Percentiles rank a stretch among this genome's conserved stretches.
phyloP scores from a whole-genome alignment of 495 filamentous ascomycete species.

The Ascodesmis nigricans region DNA sequence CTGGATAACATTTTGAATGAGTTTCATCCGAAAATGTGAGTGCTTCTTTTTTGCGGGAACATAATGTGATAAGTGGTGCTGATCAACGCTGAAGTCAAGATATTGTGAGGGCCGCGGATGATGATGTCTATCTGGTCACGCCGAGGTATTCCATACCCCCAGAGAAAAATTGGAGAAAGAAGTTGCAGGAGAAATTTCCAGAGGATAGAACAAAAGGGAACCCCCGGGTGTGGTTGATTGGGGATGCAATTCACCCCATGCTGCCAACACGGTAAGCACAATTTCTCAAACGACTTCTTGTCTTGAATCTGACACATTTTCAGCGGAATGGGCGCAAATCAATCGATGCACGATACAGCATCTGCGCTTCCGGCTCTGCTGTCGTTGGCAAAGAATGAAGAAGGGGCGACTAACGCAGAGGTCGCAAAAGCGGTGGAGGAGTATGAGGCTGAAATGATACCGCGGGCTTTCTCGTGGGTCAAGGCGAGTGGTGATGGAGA shows the following conservation, averaged over 20 bases:
- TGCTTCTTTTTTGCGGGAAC: too few relatives aligned
- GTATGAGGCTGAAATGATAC: conserved; percentile 4
- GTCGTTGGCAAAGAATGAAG: not conserved
- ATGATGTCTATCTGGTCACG: not conserved
- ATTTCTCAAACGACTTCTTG: too few relatives aligned
- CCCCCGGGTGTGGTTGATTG: conserved; percentile 3
- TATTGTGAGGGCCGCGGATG: too few relatives aligned
- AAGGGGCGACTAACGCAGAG: not conserved
- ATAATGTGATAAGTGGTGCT: too few relatives aligned
- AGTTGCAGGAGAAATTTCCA: too few relatives aligned
- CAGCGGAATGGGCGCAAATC: conserved; percentile 5
- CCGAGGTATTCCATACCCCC: not conserved
- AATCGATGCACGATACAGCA: conserved; percentile 4
- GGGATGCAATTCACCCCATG: conserved; percentile 5
- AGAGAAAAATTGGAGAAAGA: not conserved
- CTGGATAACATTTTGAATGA: too few relatives aligned
- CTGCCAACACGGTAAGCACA: too few relatives aligned
- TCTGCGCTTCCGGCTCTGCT: not conserved
- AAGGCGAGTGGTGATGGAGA: not conserved
- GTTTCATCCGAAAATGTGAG: too few relatives aligned
- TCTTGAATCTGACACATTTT: too few relatives aligned
- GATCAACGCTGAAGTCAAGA: too few relatives aligned
- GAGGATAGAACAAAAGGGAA: not conserved
- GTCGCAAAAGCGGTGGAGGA: not conserved
- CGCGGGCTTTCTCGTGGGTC: conserved; percentile 2